A percentile compares a stretch with the other conserved stretches of the same genome.
phyloP scores from a whole-genome alignment of 495 filamentous ascomycete genomes.

The Tuber borchii region DNA sequence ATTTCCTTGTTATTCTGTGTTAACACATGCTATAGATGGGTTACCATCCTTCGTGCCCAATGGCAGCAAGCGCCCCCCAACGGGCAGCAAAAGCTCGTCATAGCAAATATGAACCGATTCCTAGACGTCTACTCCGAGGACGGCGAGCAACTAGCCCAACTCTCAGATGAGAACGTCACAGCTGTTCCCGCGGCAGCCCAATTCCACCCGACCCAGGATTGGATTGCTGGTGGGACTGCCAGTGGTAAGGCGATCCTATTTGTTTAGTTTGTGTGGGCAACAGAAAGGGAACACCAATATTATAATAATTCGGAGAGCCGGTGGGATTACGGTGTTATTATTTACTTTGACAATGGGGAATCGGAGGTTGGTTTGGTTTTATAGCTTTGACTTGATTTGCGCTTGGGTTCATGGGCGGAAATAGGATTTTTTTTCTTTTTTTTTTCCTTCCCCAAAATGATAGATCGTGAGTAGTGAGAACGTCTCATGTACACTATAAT shows the following conservation, averaged over 20 bases:
- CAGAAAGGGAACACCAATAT: neutral
- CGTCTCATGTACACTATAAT: neutral
- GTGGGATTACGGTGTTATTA: neutral
- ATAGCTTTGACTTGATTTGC: neutral
- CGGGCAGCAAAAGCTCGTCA: conserved; percentile 74
- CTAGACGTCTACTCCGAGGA: conserved; percentile 76
- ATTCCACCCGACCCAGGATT: conserved; percentile 80
- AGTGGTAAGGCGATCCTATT: conserved; percentile 90
- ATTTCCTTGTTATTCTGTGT: conserved; percentile 10
- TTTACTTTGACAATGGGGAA: neutral
- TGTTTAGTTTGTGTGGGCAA: conserved; percentile 52
- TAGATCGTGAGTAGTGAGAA: neutral
- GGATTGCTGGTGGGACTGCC: conserved; percentile 86
- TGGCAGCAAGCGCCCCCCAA: conserved; percentile 79
- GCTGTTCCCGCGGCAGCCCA: conserved; percentile 89
- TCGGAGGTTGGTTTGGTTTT: neutral
- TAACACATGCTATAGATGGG: conserved; percentile 47
- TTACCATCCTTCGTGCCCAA: conserved; percentile 75
- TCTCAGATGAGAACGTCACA: conserved; percentile 74
- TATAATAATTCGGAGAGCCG: neutral
- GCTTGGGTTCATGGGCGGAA: neutral
- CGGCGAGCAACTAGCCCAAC: conserved; percentile 84
- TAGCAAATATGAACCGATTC: conserved; percentile 97
- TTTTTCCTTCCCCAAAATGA: neutral
- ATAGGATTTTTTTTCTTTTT: neutral